phyloP scores from a whole-genome alignment of 2,329 filamentous ascomycete species.

The Colletotrichum sp. region DNA sequence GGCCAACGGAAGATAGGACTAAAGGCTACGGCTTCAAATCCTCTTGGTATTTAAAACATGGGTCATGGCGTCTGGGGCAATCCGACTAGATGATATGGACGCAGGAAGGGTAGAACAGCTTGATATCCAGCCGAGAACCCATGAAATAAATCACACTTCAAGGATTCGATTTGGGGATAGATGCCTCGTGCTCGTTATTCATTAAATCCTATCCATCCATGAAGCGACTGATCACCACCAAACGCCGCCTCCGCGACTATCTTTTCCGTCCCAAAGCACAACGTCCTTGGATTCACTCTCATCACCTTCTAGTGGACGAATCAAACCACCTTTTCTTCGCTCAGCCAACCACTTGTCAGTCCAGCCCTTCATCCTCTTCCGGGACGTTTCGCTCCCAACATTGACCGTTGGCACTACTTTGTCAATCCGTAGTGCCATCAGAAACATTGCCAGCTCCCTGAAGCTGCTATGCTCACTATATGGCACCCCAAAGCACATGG shows the following conservation, averaged over 20 bases:
- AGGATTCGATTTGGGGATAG: background rate
- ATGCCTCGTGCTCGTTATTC: background rate
- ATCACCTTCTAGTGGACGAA: slow-evolving; percentile 47
- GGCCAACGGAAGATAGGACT: background rate
- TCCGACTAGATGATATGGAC: background rate
- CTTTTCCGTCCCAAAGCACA: slow-evolving; percentile 43
- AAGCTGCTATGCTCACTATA: slow-evolving; percentile 98
- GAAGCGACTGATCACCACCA: slow-evolving; percentile 38
- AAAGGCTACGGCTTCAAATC: background rate
- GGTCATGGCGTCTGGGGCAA: background rate
- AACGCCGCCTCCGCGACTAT: slow-evolving; percentile 38
- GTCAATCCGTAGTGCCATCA: slow-evolving; percentile 85
- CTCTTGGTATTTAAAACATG: background rate
- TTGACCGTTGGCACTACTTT: slow-evolving; percentile 95
- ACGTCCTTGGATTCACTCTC: slow-evolving; percentile 32
- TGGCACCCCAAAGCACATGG: slow-evolving; percentile 90
- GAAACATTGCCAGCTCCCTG: slow-evolving; percentile 90
- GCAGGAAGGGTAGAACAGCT: background rate
- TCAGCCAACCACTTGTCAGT: slow-evolving; percentile 66
- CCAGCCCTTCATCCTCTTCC: slow-evolving; percentile 68
- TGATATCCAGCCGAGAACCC: background rate
- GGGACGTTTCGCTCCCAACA: slow-evolving; percentile 61
- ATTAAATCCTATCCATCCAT: background rate
- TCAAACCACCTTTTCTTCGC: slow-evolving; percentile 58
- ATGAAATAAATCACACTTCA: background rate